Conservation (phyloP, 2,329 filamentous ascomycete species). For the Emmonsiellopsis sp. region DNA sequence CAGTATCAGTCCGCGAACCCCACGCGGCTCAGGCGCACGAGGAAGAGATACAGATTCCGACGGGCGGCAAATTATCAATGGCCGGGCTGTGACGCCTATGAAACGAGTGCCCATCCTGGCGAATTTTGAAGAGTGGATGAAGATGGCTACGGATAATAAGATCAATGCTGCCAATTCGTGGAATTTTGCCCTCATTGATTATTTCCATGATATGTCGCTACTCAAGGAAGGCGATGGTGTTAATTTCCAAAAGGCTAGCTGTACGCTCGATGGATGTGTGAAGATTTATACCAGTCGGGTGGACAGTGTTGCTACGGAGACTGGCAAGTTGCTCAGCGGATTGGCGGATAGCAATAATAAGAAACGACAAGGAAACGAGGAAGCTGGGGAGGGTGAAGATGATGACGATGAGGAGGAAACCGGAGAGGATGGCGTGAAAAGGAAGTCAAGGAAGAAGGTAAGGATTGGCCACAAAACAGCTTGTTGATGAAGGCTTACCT, state of each 20-base stretch:
- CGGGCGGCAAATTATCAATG: slow-evolving; percentile 50
- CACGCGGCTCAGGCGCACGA: slow-evolving; percentile 29
- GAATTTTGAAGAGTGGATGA: slow-evolving; percentile 99
- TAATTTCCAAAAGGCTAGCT: slow-evolving; percentile 98
- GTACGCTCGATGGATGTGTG: slow-evolving; percentile 92
- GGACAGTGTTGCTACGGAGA: slow-evolving; percentile 96
- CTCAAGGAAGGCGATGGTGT: slow-evolving; percentile 93
- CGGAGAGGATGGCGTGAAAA: slow-evolving; percentile 36
- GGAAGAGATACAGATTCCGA: slow-evolving; percentile 42
- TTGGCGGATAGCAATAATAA: slow-evolving; percentile 68
- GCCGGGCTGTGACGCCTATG: slow-evolving; percentile 80
- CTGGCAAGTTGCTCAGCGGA: slow-evolving; percentile 86
- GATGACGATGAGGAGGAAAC: slow-evolving; percentile 47
- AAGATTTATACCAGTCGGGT: slow-evolving; percentile 99
- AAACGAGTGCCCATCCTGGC: slow-evolving; percentile 91
- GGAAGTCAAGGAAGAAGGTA: slow-evolving; percentile 64
- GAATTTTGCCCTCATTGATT: slow-evolving; percentile 99
- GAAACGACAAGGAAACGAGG: slow-evolving; percentile 54
- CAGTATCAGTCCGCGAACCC: slow-evolving; percentile 42
- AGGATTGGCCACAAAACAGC: background rate
- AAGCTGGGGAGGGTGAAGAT: slow-evolving; percentile 54
- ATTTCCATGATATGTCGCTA: slow-evolving; percentile 98
- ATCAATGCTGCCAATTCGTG: slow-evolving; percentile 98
- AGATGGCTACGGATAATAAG: slow-evolving; percentile 99
- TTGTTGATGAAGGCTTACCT: slow-evolving; percentile 10